Percentiles rank a stretch among this genome's conserved stretches.
Evolutionary conservation across 2,329 filamentous ascomycete species (phyloP).

Genomic region (Ophioceras dolichostomum): DNA sequence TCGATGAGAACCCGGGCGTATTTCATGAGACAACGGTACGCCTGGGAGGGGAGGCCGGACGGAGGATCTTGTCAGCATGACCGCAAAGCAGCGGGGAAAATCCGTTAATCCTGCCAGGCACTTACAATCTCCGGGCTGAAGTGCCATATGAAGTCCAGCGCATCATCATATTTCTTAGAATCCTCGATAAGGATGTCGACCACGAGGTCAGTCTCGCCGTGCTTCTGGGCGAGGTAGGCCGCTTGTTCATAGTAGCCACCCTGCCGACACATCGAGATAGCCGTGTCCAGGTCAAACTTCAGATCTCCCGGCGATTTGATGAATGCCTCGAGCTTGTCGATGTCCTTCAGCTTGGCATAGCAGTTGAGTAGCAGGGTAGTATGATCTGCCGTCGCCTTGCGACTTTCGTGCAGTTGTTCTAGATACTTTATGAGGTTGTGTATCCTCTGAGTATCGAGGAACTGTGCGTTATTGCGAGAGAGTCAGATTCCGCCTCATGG

Average conservation of each 20-base stretch:
- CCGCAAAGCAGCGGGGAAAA: no score
- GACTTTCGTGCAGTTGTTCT: constrained; percentile 89
- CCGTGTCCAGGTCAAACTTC: constrained; percentile 94
- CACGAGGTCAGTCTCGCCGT: constrained; percentile 85
- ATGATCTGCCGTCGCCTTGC: constrained; percentile 87
- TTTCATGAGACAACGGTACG: constrained; percentile 85
- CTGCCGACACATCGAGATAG: constrained; percentile 94
- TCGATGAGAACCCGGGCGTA: constrained; percentile 86
- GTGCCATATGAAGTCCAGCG: constrained; percentile 82
- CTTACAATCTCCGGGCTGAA: constrained; percentile 65
- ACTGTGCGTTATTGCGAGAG: no score
- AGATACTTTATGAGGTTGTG: constrained; percentile 96
- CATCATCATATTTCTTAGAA: constrained; percentile 78
- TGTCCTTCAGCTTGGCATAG: constrained; percentile 95
- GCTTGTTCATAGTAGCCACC: constrained; percentile 96
- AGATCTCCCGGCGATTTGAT: constrained; percentile 92
- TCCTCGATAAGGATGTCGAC: constrained; percentile 95
- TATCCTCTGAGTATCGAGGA: constrained; percentile 93
- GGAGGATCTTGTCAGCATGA: no score
- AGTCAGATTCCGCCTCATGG: no score
- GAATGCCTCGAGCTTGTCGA: constrained; percentile 89
- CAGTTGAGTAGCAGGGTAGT: constrained; percentile 92
- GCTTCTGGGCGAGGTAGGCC: constrained; percentile 86
- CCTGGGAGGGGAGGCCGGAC: constrained; percentile 42
- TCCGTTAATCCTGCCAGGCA: no score